Evolutionary conservation across 768 basidiomycete species (phyloP).

Genomic region (Suillus ampliporus): DNA sequence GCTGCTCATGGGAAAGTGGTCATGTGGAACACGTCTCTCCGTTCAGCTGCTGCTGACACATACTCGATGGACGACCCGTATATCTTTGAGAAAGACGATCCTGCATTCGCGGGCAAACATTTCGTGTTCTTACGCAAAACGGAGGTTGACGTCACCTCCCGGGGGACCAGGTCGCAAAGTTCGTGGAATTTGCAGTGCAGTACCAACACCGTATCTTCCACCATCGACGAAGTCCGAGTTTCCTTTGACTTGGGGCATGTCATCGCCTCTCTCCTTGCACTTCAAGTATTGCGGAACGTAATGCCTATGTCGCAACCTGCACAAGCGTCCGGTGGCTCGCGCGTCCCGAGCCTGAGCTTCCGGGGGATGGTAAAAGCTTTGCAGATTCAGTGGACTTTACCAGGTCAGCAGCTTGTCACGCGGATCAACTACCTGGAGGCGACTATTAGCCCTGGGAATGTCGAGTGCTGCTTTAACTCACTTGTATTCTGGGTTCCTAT

Average conservation of each 20-base stretch:
- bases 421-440: conserved; percentile 37
- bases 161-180: conserved; percentile 18
- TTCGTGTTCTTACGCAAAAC: conserved; percentile 47
- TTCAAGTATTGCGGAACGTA: conserved; percentile 46
- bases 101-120: conserved; percentile 46
- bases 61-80: conserved; percentile 72
- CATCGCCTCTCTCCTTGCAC: conserved; percentile 71
- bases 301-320: conserved; percentile 24
- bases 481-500: conserved; percentile 65
- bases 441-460: conserved; percentile 19
- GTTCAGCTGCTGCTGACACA: conserved; percentile 67
- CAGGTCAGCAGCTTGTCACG: conserved; percentile 51
- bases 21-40: conserved; percentile 55
- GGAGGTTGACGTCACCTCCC: conserved; percentile 32
- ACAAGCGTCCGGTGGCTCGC: background rate
- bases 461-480: conserved; percentile 46
- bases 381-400: conserved; percentile 54
- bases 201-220: conserved; percentile 49
- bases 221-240: conserved; percentile 57
- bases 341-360: conserved; percentile 25
- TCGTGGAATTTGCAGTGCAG: conserved; percentile 16
- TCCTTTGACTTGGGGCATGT: conserved; percentile 67
- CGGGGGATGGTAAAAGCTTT: conserved; percentile 46
- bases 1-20: conserved; percentile 50
- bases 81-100: conserved; percentile 58